A percentile compares a stretch with the other conserved stretches of the same genome.
Conservation (phyloP, 2,329 filamentous ascomycete genomes). For the Apiospora saccharicola region DNA sequence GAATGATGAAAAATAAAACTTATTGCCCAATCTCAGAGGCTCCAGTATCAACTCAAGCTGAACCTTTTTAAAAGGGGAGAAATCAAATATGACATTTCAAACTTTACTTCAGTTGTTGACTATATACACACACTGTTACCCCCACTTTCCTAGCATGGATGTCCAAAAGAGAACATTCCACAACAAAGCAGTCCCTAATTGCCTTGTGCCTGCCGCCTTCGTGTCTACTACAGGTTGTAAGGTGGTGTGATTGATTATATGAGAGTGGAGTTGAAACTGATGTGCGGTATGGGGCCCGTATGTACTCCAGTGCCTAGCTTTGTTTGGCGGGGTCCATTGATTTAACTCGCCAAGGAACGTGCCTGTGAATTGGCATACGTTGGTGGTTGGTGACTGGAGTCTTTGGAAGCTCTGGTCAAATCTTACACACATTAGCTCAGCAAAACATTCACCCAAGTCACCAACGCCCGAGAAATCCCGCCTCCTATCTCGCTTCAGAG, state of each 20-base stretch:
- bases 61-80: constrained; percentile 3
- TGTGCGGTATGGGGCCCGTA: neutral
- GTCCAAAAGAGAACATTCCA: neutral
- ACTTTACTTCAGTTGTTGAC: neutral
- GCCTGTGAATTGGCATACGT: constrained; percentile 8
- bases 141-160: neutral
- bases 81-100: neutral
- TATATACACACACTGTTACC: neutral
- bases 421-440: constrained; percentile 17
- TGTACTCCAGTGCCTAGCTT: constrained; percentile 2
- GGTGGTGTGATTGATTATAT: constrained; percentile 1
- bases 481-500: constrained; percentile 16
- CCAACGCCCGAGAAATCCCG: neutral
- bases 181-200: neutral
- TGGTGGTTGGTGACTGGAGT: constrained; percentile 4
- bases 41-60: neutral
- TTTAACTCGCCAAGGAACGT: constrained; percentile 13
- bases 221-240: neutral
- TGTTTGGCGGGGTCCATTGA: constrained; percentile 16
- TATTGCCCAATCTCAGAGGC: neutral
- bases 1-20: neutral
- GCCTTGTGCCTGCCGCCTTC: neutral
- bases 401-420: constrained; percentile 1
- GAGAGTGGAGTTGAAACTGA: neutral
- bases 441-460: constrained; percentile 2